Evolutionary conservation across 2,329 filamentous ascomycete species (phyloP), one percentile per base, ranked within the genome.

Genomic region (Didymosphaeria variabile): DNA sequence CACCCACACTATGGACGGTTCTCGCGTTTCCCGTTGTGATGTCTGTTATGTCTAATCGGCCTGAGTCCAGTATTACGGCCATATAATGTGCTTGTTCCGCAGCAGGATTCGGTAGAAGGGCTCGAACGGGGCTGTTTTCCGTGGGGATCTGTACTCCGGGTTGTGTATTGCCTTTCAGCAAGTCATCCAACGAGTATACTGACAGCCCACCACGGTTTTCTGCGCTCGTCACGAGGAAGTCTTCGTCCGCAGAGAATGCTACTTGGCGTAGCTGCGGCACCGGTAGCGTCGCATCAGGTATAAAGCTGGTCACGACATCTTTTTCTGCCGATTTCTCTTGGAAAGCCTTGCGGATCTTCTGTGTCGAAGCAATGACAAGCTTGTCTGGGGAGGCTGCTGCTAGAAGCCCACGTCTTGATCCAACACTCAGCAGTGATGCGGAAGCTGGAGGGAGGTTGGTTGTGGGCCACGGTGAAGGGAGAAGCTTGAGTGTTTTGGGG

Each of bases 201-300:
- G 91, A 90, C 63, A 99, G 81, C 5, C 93, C 93, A 36, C 93
- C 91, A 12, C 91, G 91, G 57, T 86, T 83, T 78, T 97, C 92
- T 2, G 92, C 92, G 12, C 92, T 93, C 29, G 97, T 83, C 38
- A 97, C 86, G 62, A 99, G 82, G 68, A 91, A 93, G 69, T 88
- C 88, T 75, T 97, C 96, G 71, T 96, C 92, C n/a, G 92, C 87
- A 0, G 93, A 94, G 77, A 99, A 99, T 17, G 90, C 89, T 21
- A 99, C 84, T 77, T 99, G 95, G 12, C 93, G 96, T 57, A 97
- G 86, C 68, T 91, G 89, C 72, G 91, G 87, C 71, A 96, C 85
- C 1, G 88, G 83, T 7, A 98, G 85, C 61, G 85, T 90, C 55
- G 91, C 82, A 75, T 94, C 88, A 3, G 94, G 91, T 61, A 88